A percentile compares a stretch with the other conserved stretches of the same genome.
Evolutionary conservation across 2,329 filamentous ascomycete species (phyloP).

Genomic region (Neopestalotiopsis sp.): DNA sequence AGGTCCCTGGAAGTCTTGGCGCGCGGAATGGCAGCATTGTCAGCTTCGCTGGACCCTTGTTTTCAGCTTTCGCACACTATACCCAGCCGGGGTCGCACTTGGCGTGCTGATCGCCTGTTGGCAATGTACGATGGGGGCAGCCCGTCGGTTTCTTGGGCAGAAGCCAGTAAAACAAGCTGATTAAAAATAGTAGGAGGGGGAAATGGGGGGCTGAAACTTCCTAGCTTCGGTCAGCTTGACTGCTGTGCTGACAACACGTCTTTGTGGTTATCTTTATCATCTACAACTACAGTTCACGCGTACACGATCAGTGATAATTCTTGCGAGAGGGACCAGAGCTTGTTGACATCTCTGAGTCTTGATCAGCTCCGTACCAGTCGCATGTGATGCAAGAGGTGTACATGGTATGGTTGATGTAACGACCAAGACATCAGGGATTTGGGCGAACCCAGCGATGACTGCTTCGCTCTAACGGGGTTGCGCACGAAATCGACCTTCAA

Average conservation of each 20-base stretch:
- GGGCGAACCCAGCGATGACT: no score
- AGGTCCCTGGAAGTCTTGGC: not conserved
- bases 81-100: not conserved
- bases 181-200: no score
- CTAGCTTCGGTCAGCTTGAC: not conserved
- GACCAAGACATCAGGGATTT: no score
- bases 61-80: not conserved
- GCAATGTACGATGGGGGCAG: not conserved
- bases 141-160: not conserved
- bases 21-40: not conserved
- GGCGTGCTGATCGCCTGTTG: not conserved
- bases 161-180: no score
- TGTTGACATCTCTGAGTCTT: no score
- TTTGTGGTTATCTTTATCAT: not conserved
- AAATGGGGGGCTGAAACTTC: not conserved
- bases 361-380: no score
- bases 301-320: no score
- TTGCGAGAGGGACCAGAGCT: no score
- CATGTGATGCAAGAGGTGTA: no score
- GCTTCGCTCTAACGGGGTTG: no score
- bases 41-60: not conserved
- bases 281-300: not conserved
- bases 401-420: no score
- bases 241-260: not conserved
- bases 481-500: no score